Percentiles rank a stretch among this genome's conserved stretches.
phyloP scores from a whole-genome alignment of 2,329 filamentous ascomycete genomes.

The Xylariaceae sp. region DNA sequence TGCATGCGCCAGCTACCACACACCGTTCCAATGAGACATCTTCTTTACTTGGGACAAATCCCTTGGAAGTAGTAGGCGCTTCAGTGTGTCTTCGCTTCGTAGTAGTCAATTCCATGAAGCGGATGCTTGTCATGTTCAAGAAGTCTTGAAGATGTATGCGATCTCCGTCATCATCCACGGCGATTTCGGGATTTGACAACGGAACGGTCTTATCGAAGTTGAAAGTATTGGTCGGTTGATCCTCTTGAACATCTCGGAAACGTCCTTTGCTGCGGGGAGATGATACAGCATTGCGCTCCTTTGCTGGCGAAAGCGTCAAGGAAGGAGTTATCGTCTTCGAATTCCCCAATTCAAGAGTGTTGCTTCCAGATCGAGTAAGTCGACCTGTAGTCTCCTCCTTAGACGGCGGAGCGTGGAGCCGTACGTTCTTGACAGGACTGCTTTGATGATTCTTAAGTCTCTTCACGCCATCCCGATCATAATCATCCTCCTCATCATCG shows the following conservation, averaged over 20 bases:
- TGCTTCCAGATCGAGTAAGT: slow-evolving; percentile 46
- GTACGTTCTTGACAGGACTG: slow-evolving; percentile 73
- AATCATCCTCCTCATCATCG: slow-evolving; percentile 54
- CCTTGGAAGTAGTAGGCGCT: slow-evolving; percentile 49
- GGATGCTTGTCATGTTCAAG: slow-evolving; percentile 89
- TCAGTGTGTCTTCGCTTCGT: slow-evolving; percentile 88
- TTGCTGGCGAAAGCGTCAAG: slow-evolving; percentile 45
- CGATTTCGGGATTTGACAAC: slow-evolving; percentile 40
- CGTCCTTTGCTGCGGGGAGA: slow-evolving; percentile 55
- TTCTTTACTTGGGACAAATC: slow-evolving; percentile 43
- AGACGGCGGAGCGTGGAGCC: slow-evolving; percentile 64
- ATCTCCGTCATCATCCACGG: slow-evolving; percentile 51
- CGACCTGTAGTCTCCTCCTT: slow-evolving; percentile 63
- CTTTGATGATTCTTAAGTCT: slow-evolving; percentile 66
- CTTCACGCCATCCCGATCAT: slow-evolving; percentile 60
- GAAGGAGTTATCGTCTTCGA: slow-evolving; percentile 38
- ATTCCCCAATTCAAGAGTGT: slow-evolving; percentile 41
- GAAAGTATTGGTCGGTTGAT: slow-evolving; percentile 41
- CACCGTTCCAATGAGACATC: slow-evolving; percentile 66
- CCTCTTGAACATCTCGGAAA: slow-evolving; percentile 51
- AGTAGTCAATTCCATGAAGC: slow-evolving; percentile 97
- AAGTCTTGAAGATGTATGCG: slow-evolving; percentile 86
- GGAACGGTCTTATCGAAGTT: slow-evolving; percentile 41
- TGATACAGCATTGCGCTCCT: slow-evolving; percentile 37
- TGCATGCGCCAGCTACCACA: slow-evolving; percentile 85